A percentile compares a stretch with the other conserved stretches of the same genome.
Evolutionary conservation across 371 early-diverging fungal genomes (phyloP).

Genomic region (Quaeritorhiza haematococci): DNA sequence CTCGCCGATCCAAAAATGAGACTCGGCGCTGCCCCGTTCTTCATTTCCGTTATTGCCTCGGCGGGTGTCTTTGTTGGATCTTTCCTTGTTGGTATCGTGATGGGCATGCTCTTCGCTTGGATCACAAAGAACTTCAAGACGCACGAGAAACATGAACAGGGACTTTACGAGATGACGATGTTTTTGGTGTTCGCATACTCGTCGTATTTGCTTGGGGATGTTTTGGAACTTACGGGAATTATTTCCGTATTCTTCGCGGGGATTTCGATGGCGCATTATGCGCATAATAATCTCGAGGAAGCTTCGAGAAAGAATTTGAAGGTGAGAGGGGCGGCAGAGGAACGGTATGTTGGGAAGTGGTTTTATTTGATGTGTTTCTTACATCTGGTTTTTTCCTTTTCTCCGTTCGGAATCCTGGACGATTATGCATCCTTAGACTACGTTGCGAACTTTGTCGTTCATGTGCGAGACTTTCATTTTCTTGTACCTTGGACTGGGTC

Average conservation of each 20-base stretch:
- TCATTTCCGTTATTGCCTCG: constrained; percentile 30
- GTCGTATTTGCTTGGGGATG: constrained; percentile 44
- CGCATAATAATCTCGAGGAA: constrained; percentile 35
- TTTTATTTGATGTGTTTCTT: constrained; percentile 40
- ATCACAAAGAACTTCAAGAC: constrained; percentile 47
- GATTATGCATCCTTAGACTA: too few species aligned
- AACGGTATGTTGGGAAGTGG: constrained; percentile 39
- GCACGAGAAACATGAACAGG: constrained; percentile 26
- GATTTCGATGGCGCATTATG: constrained; percentile 50
- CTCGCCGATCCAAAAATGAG: constrained; percentile 39
- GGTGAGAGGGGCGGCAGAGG: constrained; percentile 14
- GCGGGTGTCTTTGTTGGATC: constrained; percentile 45
- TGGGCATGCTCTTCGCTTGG: constrained; percentile 39
- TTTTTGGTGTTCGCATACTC: constrained; percentile 45
- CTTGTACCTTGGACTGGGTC: constrained; percentile 47
- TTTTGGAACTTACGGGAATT: constrained; percentile 44
- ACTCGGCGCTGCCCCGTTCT: constrained; percentile 27
- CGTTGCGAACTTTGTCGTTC: constrained; percentile 34
- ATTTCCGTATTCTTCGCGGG: constrained; percentile 50
- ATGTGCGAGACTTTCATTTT: constrained; percentile 49
- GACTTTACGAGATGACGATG: constrained; percentile 45
- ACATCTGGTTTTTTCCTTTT: constrained; percentile 49
- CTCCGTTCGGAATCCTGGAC: constrained; percentile 46
- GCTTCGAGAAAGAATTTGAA: constrained; percentile 23
- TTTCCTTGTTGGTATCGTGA: constrained; percentile 31